Evolutionary conservation across 2,329 filamentous ascomycete genomes (phyloP), one percentile per base, ranked within the genome.

Genomic region (Colletotrichum brevisporum): DNA sequence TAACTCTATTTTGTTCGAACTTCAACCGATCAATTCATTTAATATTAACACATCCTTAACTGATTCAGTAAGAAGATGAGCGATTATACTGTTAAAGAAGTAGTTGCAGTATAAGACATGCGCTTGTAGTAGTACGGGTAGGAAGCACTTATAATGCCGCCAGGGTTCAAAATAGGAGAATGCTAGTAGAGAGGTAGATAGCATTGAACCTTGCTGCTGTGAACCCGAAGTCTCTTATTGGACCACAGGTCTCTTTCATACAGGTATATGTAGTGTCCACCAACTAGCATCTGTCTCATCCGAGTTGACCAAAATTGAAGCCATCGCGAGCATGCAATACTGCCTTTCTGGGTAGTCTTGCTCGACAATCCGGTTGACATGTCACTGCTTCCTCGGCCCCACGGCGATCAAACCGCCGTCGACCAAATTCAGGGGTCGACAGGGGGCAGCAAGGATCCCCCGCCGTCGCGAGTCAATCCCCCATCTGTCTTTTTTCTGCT

Each of bases 361-460:
- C 45, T 48, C 16, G 27, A 31, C 8, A 9, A 48, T 48, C 45
- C 5, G 45, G 18, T 18, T 6, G n/a, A 18, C 21, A 48, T 48
- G 45, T 48, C 45, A 48, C 45, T 10, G 45, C 50, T 52, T 16
- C 15, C 21, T 31, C 13, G 24, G 26, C 15, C 60, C 54, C 62
- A 52, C 50, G 66, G 43, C 62, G 62, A 69, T 69, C 66, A 69
- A 66, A 69, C 62, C 31, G 54, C 21, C 15, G 16, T 53, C 55
- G 55, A 56, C 59, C 54, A 66, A 66, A 52, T 68, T 59, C 55
- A 66, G 51, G 62, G 47, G 54, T 54, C 15, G 43, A 18, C 59
- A 63, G 50, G 48, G 48, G 58, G 58, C 58, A 21, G 60, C 51
- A 50, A 52, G 62, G 61, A 41, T 18, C 26, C 66, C 66, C 66